Evolutionary conservation across 192 early-diverging fungal genomes (phyloP), one percentile per base, ranked within the genome.

Genomic region (Funneliformis geosporum): DNA sequence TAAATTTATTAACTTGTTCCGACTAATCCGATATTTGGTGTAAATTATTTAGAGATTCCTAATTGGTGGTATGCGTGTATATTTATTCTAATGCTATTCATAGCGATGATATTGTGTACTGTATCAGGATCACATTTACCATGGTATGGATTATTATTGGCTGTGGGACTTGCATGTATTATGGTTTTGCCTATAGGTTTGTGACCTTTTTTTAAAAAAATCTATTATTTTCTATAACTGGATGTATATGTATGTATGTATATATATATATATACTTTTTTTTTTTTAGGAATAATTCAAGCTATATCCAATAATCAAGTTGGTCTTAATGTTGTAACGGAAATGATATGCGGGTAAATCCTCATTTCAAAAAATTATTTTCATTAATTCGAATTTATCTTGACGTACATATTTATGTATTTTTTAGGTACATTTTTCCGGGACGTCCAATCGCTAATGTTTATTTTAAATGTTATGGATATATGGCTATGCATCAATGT

Each of bases 401-500:
- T 83, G 83, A 28, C 77, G 64, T 8, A 80, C 89, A 50, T 86
- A 83, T 62, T 83, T 90, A n/a, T 72, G 83, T 89, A 39, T 95
- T 69, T n/a, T 90, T 89, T 66, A 95, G 95, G 43, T 83, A 86
- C 76, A 84, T 90, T 43, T 77, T 85, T 61, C 90, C 92, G n/a
- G 91, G 91, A 38, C 82, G 83, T 64, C 87, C 87, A 38, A 68
- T 89, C 12, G 83, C 80, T 21, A 86, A 85, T 72, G 86, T 91
- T 68, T 82, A 82, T 21, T 93, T 92, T 86, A 93, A 93, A 85
- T 86, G 85, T 23, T 82, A 87, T 40, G 85, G 87, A 43, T 86
- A 85, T 71, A 85, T 85, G 71, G 86, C 91, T 6, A 87, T 95
- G 85, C 82, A 86, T n/a, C 96, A 98, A 85, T 92, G 90, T 50